A percentile compares a stretch with the other conserved stretches of the same genome.
Conservation (phyloP, 495 filamentous ascomycete genomes). For the Hypoxylon lienhwacheense region DNA sequence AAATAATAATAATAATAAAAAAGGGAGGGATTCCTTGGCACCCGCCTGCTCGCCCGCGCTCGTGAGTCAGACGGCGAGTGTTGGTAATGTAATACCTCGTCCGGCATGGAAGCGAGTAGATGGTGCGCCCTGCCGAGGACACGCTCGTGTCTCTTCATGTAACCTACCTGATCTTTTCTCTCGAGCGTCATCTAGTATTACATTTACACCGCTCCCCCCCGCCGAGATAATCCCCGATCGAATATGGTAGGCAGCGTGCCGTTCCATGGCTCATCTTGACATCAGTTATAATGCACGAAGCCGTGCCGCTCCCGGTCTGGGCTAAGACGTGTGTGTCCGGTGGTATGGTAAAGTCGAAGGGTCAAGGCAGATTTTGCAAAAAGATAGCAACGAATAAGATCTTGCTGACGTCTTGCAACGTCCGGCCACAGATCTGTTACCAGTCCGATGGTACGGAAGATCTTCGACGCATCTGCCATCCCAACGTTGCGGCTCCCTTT, state of each 20-base stretch:
- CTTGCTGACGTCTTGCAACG: conserved; percentile 2
- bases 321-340: too few species aligned
- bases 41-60: conserved; percentile 5
- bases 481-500: conserved; percentile 8
- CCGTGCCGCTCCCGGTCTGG: too few species aligned
- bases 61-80: conserved; percentile 22
- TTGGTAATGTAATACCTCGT: not conserved
- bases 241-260: too few species aligned
- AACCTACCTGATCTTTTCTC: not conserved
- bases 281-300: too few species aligned
- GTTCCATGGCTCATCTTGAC: too few species aligned
- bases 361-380: not conserved
- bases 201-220: too few species aligned
- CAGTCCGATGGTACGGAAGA: conserved; percentile 5
- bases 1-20: too few species aligned
- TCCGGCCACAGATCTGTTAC: conserved; percentile 3
- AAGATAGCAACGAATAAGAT: not conserved
- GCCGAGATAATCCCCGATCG: too few species aligned
- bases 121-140: too few species aligned
- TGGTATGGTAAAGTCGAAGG: not conserved
- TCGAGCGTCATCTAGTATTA: not conserved
- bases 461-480: conserved; percentile 8
- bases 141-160: too few species aligned
- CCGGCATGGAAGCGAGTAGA: not conserved
- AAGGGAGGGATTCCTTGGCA: conserved; percentile 24